Conservation (phyloP, 2,329 filamentous ascomycete species). For the Penicillium janthinellum region DNA sequence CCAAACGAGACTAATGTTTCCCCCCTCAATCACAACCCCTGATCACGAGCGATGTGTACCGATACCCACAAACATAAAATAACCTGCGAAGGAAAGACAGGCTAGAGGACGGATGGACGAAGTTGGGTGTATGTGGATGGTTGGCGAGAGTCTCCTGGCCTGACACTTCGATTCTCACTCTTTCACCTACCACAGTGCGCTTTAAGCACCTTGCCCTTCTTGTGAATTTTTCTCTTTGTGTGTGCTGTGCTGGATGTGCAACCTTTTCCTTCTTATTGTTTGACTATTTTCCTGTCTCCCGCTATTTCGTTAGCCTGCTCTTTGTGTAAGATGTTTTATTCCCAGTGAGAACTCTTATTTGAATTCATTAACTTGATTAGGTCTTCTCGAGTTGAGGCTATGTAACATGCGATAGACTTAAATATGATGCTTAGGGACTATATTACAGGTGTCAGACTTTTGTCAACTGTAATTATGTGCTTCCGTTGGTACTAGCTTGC, state of each 20-base stretch:
- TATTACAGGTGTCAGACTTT: too few relatives aligned
- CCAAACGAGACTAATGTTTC: slow-evolving; percentile 5
- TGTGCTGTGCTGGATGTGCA: not conserved
- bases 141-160: not conserved
- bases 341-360: not conserved
- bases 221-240: not conserved
- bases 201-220: not conserved
- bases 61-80: slow-evolving; percentile 22
- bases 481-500: too few relatives aligned
- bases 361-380: not conserved
- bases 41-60: slow-evolving; percentile 29
- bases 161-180: not conserved
- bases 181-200: not conserved
- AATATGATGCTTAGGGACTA: too few relatives aligned
- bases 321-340: not conserved
- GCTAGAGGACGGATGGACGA: not conserved
- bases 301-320: not conserved
- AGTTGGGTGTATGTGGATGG: not conserved
- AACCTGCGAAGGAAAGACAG: slow-evolving; percentile 1
- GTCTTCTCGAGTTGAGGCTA: not conserved
- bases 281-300: not conserved
- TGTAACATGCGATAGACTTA: not conserved
- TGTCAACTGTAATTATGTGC: too few relatives aligned
- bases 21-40: not conserved
- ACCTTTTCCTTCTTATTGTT: not conserved